phyloP scores from a whole-genome alignment of 495 filamentous ascomycete species.

The Tetracladium setigerum region DNA sequence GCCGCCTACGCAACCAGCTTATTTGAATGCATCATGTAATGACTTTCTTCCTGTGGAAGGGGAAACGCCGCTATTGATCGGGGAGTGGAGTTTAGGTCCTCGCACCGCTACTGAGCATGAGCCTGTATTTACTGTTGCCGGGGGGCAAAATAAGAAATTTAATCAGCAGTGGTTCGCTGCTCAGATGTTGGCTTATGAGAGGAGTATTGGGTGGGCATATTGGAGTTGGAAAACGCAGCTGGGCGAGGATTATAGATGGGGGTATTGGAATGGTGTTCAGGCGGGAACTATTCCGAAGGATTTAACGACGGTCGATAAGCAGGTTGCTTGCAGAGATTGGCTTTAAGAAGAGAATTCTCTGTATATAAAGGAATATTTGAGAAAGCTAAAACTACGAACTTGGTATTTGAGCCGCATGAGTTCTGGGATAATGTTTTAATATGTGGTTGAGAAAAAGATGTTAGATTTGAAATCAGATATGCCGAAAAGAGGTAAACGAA shows the following conservation, averaged over 20 bases:
- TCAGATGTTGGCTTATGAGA: slow-evolving; percentile 50
- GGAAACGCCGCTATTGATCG: slow-evolving; percentile 42
- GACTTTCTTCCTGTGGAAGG: slow-evolving; percentile 34
- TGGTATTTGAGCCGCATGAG: too few species aligned
- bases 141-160: too few species aligned
- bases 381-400: background rate
- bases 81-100: slow-evolving; percentile 49
- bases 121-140: too few species aligned
- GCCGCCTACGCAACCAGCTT: slow-evolving; percentile 32
- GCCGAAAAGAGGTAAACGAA: too few species aligned
- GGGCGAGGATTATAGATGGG: slow-evolving; percentile 54
- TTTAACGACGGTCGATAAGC: slow-evolving; percentile 16
- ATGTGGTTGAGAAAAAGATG: too few species aligned
- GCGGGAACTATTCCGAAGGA: slow-evolving; percentile 40
- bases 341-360: too few species aligned
- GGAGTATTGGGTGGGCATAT: slow-evolving; percentile 52
- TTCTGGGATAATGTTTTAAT: too few species aligned
- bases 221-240: slow-evolving; percentile 55
- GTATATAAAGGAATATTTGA: slow-evolving; percentile 9
- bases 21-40: slow-evolving; percentile 41
- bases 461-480: too few species aligned
- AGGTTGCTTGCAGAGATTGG: too few species aligned
- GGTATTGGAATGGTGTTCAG: slow-evolving; percentile 42
- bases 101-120: slow-evolving; percentile 36
- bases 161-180: slow-evolving; percentile 54